Base-by-base conservation (phyloP, 331 rosid genomes). In the Acacia pycnantha region DNA sequence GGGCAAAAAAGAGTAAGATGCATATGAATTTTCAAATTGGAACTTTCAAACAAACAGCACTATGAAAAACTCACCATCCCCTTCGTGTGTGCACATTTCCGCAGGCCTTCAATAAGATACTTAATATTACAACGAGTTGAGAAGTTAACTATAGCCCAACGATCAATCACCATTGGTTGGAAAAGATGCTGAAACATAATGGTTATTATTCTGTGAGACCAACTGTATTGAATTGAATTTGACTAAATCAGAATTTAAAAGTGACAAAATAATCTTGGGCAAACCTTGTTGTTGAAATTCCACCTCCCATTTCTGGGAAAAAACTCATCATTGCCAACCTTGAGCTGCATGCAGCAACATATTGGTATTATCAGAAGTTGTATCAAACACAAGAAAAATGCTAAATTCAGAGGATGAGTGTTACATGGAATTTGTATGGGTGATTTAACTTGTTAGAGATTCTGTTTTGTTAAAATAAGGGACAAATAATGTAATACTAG, bases 101-200 rank as follows among this genome's bases (percentile, higher is more conserved):
- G 29, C 13, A 88, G 51, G 14, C 53, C 22, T 1, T 8, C 0
- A 10, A 4, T 15, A 80, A 71, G 43, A 0, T 0, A 3, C 6
- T 2, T 1, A 15, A 8, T 61, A 48, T 85, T 77, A 61, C 85
- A 80, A 9, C 74, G 46, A 13, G 71, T 37, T 4, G 90, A 85
- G 83, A 85, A 88, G 87, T 80, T 85, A 11, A 88, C 88, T 13
- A 85, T 43, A 13, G 81, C 86, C 90, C 90, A 87, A 35, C 44
- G 80, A 21, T 44, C 7, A 73, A 82, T 59, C 41, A 6, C 29
- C 65, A 80, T 50, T 31, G 90, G 90, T 1, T 46, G 12, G 78
- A 54, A 44, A 33, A 87, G 84, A 46, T 65, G 31, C 90, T 87
- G 83, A 48, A 41, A 70, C 13, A 70, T 70, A 22, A 40, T 15